These are phyloP conservation scores for Fusarium dimerum DNA, from an alignment of 2,329 filamentous ascomycete species.

Conservation along the genomic window DNA sequence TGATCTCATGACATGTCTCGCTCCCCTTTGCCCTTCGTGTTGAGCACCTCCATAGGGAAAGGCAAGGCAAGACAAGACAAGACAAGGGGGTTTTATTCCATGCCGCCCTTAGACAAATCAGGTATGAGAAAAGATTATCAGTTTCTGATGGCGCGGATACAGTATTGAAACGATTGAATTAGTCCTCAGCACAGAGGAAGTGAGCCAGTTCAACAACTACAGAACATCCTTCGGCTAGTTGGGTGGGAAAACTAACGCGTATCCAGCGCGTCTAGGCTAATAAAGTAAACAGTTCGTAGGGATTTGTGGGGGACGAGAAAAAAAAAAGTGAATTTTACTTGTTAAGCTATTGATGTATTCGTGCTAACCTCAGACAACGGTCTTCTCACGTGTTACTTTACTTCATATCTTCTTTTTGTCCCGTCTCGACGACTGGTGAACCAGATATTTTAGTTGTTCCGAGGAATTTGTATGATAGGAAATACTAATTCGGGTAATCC, in stretches of 20 bases:
- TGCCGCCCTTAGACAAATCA: conserved; percentile 3
- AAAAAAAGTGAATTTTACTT: neutral
- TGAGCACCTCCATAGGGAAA: neutral
- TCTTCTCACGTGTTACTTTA: neutral
- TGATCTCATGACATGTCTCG: neutral
- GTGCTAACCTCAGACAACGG: neutral
- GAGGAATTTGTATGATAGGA: neutral
- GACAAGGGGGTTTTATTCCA: conserved; percentile 17
- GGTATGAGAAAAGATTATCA: neutral
- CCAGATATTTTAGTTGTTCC: neutral
- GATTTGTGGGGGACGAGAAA: neutral
- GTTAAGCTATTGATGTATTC: neutral
- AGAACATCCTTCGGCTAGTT: no score
- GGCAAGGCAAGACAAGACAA: neutral
- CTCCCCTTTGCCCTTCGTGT: neutral
- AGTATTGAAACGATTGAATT: no score
- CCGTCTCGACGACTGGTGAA: conserved; percentile 1
- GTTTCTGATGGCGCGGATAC: no score
- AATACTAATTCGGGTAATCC: neutral
- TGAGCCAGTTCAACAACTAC: no score
- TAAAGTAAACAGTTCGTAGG: no score
- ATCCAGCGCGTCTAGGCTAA: neutral
- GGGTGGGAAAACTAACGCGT: neutral
- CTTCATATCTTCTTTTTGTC: no score
- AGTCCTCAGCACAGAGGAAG: no score